Evolutionary conservation across 352 stramenopile genomes (phyloP), one percentile per base, ranked within the genome.

Genomic region (Globisporangium iwayamae): DNA sequence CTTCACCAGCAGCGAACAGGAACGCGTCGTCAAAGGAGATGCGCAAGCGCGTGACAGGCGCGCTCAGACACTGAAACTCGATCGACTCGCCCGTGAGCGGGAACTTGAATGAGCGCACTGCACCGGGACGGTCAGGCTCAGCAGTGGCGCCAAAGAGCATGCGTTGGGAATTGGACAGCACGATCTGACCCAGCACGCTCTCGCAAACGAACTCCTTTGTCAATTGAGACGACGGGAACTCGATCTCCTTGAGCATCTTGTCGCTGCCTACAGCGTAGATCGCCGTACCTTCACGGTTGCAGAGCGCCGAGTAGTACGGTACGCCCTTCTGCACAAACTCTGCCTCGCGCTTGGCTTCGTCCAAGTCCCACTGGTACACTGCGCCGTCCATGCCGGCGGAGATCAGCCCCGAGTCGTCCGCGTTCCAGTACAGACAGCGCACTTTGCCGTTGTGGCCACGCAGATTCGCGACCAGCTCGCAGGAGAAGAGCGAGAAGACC

Each of bases 271-370:
- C 93, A 3, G 92, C 86, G 63, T 95, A 97, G 22, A 90, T 81
- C 38, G 79, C 74, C 3, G 75, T 91, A 56, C 83, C 83, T 72
- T 94, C 85, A 50, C 81, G 81, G n/a, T 88, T 96, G 63, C 74
- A 89, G 16, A 97, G 67, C 9, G 88, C 92, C 8, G 85, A 94
- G 60, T 83, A 93, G 67, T 97, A 98, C 8, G 85, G 77, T 5
- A 92, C 88, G n/a, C 92, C 91, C 60, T 98, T 98, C 62, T 97
- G 89, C 8, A 98, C 90, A 56, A 97, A 96, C 63, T 98, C 91
- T 34, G 86, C 91, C n/a, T 94, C 79, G 32, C 94, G 80, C 65
- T 97, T 97, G 52, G 81, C 87, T 47, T 97, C 91, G 46, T 96
- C 90, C 34, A 97, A 73, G 54, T 98, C 83, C 94, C 94, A 98